These are phyloP conservation scores for Mycena sanguinolenta DNA, from an alignment of 768 basidiomycete species.

Conservation along the genomic window DNA sequence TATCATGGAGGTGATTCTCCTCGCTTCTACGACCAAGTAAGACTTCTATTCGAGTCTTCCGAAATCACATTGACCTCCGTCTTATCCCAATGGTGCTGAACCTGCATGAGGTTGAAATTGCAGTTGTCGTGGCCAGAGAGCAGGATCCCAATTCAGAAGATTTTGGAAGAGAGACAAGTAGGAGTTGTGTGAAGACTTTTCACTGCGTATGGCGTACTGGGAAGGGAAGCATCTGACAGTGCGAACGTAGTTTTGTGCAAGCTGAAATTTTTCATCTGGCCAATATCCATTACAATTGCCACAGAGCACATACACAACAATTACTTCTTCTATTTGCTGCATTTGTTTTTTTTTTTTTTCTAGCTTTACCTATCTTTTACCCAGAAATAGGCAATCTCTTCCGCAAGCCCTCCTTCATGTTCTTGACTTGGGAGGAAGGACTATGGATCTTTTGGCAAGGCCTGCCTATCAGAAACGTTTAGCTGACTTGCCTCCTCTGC, in stretches of 20 bases:
- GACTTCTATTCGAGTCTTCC: constrained; percentile 22
- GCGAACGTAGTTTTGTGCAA: too few relatives aligned
- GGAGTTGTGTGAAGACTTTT: not conserved
- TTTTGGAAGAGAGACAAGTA: constrained; percentile 9
- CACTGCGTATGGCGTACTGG: too few relatives aligned
- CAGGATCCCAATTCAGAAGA: constrained; percentile 16
- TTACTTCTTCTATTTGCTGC: too few relatives aligned
- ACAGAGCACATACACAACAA: too few relatives aligned
- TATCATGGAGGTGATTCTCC: constrained; percentile 13
- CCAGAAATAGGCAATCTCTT: too few relatives aligned
- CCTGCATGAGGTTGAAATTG: constrained; percentile 18
- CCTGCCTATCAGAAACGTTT: not conserved
- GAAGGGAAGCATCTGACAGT: too few relatives aligned
- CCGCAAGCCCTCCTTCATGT: too few relatives aligned
- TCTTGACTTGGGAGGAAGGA: not conserved
- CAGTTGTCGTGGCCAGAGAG: constrained; percentile 17
- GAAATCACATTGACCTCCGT: constrained; percentile 14
- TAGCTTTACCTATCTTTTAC: too few relatives aligned
- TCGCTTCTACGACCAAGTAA: constrained; percentile 5
- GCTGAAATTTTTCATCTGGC: too few relatives aligned
- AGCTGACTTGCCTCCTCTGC: not conserved
- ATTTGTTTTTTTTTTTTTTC: too few relatives aligned
- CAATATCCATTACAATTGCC: too few relatives aligned
- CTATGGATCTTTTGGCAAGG: not conserved
- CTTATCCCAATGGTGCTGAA: constrained; percentile 21